Base-by-base conservation (phyloP, 1,139 yeast species). In the Yamadazyma spencermartinsiae region DNA sequence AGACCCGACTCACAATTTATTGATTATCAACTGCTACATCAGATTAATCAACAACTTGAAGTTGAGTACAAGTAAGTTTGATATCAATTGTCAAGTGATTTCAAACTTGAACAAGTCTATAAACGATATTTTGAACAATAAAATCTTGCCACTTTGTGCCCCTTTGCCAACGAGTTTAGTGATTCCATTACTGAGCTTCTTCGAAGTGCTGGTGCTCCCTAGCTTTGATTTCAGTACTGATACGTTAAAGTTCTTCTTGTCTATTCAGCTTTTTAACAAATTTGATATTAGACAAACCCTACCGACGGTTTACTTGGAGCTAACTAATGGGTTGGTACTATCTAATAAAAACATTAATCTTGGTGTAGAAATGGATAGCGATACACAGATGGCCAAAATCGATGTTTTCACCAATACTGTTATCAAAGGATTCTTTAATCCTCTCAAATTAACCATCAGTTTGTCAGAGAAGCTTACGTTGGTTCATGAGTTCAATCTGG, bases 21-120 rank as follows among this genome's bases (percentile, higher is more conserved):
- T 52, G 45, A 58, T 60, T 18, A 44, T 67, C n/a, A 48, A 50
- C 10, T 60, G 72, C 1, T 61, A 66, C 36, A 50, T 72, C 11
- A 64, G 63, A 33, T 46, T 72, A 3, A 56, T 72, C 16, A 54
- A 73, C 0, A 61, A 61, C 31, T 50, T 71, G 40, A 52, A 52
- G 10, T 42, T 49, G 4, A 45, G 48, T 25, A 36, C 40, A 9
- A 44, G 39, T 9, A 48, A 48, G 19, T 36, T 51, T 13, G 70
- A 69, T 3, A 60, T 65, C 13, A 68, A 28, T 28, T 16, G 31
- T 10, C 19, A 28, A 16, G 16, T 28, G 8, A 28, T 20, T 15
- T 6, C 31, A 10, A 16, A 28, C n/a, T 16, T 28, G n/a, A 28
- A 28, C n/a, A 7, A 16, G 17, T 28, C 31, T 16, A 16, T 28